These are phyloP conservation scores for Saccharomycopsis sp. DNA, from an alignment of 805 yeast species.

Conservation along the genomic window DNA sequence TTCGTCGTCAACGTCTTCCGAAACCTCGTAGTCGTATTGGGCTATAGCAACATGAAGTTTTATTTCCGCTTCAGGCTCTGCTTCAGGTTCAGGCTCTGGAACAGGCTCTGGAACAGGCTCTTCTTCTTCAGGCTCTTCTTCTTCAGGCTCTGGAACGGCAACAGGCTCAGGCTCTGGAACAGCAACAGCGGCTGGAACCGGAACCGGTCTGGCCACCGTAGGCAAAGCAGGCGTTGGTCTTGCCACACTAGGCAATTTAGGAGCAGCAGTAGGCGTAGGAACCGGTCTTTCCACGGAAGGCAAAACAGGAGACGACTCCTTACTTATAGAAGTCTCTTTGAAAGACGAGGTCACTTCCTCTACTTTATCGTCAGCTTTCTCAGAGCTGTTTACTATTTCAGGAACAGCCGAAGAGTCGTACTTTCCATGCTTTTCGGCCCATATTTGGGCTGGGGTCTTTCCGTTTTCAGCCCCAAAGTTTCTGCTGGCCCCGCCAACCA, in stretches of 20 bases:
- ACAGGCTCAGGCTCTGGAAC: conserved; percentile 26
- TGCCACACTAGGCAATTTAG: conserved; percentile 5
- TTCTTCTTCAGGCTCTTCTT: conserved; percentile 24
- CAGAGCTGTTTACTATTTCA: conserved; percentile 28
- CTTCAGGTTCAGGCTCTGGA: conserved; percentile 17
- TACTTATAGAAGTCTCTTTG: conserved; percentile 9
- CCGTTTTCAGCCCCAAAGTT: conserved; percentile 63
- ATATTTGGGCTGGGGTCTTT: conserved; percentile 87
- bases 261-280: conserved; percentile 11
- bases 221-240: conserved; percentile 22
- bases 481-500: conserved; percentile 53
- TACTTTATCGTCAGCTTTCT: conserved; percentile 13
- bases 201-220: conserved; percentile 4
- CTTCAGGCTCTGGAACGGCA: conserved; percentile 25
- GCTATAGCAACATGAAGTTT: conserved; percentile 52
- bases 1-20: conserved; percentile 69
- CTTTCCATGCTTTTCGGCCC: conserved; percentile 89
- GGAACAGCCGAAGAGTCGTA: conserved; percentile 34
- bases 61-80: conserved; percentile 21
- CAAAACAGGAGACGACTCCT: conserved; percentile 1
- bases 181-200: conserved; percentile 14
- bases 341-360: conserved; percentile 10
- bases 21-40: conserved; percentile 60
- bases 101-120: conserved; percentile 26
- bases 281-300: conserved; percentile 24